Evolutionary conservation across 129 eudicot species (phyloP), one percentile per base, ranked within the genome.

Genomic region (Flaveria linearis): DNA sequence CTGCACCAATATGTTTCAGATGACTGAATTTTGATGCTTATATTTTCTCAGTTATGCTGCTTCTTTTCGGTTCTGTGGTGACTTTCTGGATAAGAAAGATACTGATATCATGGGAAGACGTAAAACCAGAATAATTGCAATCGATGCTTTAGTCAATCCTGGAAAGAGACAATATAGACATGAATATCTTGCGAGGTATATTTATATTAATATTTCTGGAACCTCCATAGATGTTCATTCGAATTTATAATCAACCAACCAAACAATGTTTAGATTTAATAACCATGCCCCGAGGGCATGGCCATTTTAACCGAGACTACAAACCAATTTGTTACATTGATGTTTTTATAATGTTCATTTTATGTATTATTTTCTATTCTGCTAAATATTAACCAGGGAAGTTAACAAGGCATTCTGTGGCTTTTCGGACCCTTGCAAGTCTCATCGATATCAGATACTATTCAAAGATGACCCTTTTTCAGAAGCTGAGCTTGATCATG

Each of bases 391-490:
- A 51, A 73, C 33, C 79, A 91, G 99, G 86, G 99, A 95, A 86
- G 78, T 86, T 42, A 95, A 91, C 79, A 95, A 95, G 87, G 97
- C 99, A 52, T 89, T 89, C 46, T 86, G 92, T 84, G 99, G 97
- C 79, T 95, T 95, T 74, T 51, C 81, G 52, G 87, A 89, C 79
- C 87, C 83, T 30, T 47, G 71, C 63, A 88, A 87, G 77, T 64
- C 39, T 79, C 82, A 83, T 73, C 79, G 68, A 56, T 77, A 83
- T 82, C 74, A 73, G 76, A 83, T 16, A 16, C 36, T 84, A 15
- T 71, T 84, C 57, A 49, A 72, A 75, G 81, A 60, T 43, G 71
- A 72, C 41, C 68, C 41, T 33, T 51, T 15, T 73, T 69, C 46
- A 74, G 74, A 53, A 60, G 63, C 76, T 76, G 76, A 76, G 73